These are phyloP conservation scores for Conoideocrella luteorostrata DNA, from an alignment of 2,329 filamentous ascomycete species.

Conservation along the genomic window DNA sequence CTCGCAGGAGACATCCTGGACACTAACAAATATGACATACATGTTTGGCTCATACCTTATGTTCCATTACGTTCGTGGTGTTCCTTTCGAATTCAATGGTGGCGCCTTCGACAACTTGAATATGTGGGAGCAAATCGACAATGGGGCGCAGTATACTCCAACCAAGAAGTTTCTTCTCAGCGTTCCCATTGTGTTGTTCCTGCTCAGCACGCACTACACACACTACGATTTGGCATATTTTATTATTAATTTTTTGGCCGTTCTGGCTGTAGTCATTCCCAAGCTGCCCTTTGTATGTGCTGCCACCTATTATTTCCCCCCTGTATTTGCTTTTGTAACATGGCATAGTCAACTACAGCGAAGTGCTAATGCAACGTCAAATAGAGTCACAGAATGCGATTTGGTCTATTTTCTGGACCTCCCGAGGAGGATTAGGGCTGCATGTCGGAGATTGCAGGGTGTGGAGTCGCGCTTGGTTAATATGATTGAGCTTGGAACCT, in stretches of 20 bases:
- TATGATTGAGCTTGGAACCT: neutral
- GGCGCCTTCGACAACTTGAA: constrained; percentile 99
- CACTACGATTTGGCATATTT: constrained; percentile 98
- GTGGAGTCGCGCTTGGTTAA: constrained; percentile 5
- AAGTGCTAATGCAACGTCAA: too few relatives aligned
- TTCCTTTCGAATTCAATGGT: constrained; percentile 97
- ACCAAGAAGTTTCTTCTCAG: constrained; percentile 97
- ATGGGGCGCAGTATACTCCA: constrained; percentile 96
- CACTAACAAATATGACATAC: constrained; percentile 96
- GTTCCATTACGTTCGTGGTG: constrained; percentile 98
- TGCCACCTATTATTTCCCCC: neutral
- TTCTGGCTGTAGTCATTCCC: constrained; percentile 87
- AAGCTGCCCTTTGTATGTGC: constrained; percentile 92
- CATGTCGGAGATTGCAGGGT: constrained; percentile 6
- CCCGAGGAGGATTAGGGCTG: constrained; percentile 47
- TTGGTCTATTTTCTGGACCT: constrained; percentile 65
- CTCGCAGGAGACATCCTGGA: constrained; percentile 98
- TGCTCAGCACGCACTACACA: constrained; percentile 97
- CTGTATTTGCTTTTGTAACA: neutral
- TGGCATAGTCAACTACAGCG: too few relatives aligned
- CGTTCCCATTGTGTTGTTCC: constrained; percentile 88
- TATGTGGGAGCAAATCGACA: constrained; percentile 99
- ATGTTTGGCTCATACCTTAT: constrained; percentile 99
- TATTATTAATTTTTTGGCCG: constrained; percentile 91
- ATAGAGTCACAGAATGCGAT: constrained; percentile 72